Base-by-base conservation (phyloP, 805 yeast genomes). In the Candida silvicultrix region DNA sequence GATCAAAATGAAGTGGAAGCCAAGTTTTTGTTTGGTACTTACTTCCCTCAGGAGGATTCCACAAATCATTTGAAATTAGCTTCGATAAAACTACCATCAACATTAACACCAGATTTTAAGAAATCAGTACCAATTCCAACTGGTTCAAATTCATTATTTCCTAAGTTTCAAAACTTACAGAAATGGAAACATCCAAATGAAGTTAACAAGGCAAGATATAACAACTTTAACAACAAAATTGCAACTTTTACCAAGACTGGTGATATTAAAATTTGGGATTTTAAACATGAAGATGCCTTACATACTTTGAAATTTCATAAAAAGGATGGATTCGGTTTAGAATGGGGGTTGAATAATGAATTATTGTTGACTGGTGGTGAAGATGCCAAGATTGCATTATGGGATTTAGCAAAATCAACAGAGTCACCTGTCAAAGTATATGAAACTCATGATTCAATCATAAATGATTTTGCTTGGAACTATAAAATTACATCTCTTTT, bases 401-500 rank as follows among this genome's bases (percentile, higher is more conserved):
- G 95, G 95, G 85, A 84, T 52, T 55, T 77, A 10, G 52, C 63
- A 41, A 36, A 25, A 10, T 52, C 63, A 5, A 16, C 49, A 4
- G 61, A 71, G 5, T 19, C 25, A 5, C 89, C 89, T 15, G 48
- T 63, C n/a, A 71, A 67, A 47, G 64, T 67, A 5, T 77, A 69
- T 41, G 60, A 75, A 8, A 42, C 44, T 12, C 89, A 83, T 59
- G 53, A 66, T 5, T 77, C 82, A 2, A 75, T 75, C 5, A 80
- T 85, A 31, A 86, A 84, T 62, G 94, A 82, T 52, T 67, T 87
- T 22, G 69, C 85, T 2, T 80, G 84, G 80, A 79, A 76, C 53
- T 58, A 61, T 16, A 56, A 60, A 32, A 60, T 65, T 34, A 62
- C 68, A 46, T 56, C 68, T 25, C 45, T 85, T 28, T 76, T 87